Percentiles rank a stretch among this genome's conserved stretches.
These are phyloP conservation scores for Candida sithepensis DNA, from an alignment of 805 yeast genomes.

Conservation along the genomic window DNA sequence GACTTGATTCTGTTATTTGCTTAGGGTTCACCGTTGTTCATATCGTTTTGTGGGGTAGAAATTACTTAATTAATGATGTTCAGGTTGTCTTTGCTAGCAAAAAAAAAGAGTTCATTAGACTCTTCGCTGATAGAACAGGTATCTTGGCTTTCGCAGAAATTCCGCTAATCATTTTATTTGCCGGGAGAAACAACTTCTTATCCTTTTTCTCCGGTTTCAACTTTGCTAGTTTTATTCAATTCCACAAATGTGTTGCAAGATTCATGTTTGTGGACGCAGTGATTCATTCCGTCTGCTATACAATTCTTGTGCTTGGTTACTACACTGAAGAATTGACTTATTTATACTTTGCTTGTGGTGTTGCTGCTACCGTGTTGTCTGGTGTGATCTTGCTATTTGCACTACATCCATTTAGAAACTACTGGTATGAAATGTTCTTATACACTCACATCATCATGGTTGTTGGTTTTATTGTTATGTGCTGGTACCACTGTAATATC, in stretches of 20 bases:
- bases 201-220: slow-evolving; percentile 42
- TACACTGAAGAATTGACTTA: slow-evolving; percentile 8
- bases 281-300: slow-evolving; percentile 37
- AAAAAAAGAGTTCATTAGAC: slow-evolving; percentile 32
- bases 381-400: slow-evolving; percentile 47
- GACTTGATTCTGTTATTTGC: slow-evolving; percentile 31
- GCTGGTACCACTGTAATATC: slow-evolving; percentile 53
- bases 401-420: slow-evolving; percentile 46
- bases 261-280: slow-evolving; percentile 37
- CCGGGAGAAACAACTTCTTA: slow-evolving; percentile 45
- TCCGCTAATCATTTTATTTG: slow-evolving; percentile 41
- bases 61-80: slow-evolving; percentile 9
- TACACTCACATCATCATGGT: slow-evolving; percentile 55
- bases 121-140: slow-evolving; percentile 36
- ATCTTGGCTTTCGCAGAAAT: slow-evolving; percentile 35
- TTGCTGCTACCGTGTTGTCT: slow-evolving; percentile 39
- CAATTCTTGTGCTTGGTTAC: slow-evolving; percentile 14
- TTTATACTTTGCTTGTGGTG: slow-evolving; percentile 29
- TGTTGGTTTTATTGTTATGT: slow-evolving; percentile 45
- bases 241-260: slow-evolving; percentile 68
- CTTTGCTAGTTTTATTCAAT: slow-evolving; percentile 42
- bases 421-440: slow-evolving; percentile 58
- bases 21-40: slow-evolving; percentile 25
- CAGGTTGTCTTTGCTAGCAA: slow-evolving; percentile 28
- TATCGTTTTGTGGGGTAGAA: slow-evolving; percentile 19